Conservation (phyloP, 1,284 basidiomycete species). For the Heterobasidion irregulare region DNA sequence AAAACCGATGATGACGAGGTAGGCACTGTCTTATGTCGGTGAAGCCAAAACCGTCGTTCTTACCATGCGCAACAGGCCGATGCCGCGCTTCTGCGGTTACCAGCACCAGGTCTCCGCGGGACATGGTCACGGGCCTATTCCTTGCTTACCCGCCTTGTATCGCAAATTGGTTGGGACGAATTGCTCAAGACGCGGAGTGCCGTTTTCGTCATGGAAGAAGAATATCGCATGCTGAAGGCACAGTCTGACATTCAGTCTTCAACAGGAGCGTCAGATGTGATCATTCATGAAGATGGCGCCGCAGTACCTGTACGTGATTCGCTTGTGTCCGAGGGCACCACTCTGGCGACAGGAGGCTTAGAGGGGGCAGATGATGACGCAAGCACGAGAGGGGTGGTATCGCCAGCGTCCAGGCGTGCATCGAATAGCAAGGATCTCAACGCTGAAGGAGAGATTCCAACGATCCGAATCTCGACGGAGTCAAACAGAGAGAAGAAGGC, state of each 20-base stretch:
- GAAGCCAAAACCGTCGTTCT: neutral
- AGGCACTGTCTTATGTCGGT: constrained; percentile 3
- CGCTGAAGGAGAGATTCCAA: constrained; percentile 50
- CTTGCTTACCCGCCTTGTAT: constrained; percentile 83
- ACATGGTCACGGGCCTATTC: constrained; percentile 95
- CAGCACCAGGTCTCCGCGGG: constrained; percentile 89
- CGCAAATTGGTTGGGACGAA: constrained; percentile 98
- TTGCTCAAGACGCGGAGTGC: constrained; percentile 86
- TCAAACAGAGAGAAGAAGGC: constrained; percentile 51
- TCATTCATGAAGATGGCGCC: constrained; percentile 53
- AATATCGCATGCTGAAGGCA: constrained; percentile 86
- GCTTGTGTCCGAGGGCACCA: neutral
- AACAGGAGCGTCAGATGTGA: constrained; percentile 10
- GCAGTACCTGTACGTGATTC: constrained; percentile 16
- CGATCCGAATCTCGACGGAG: constrained; percentile 84
- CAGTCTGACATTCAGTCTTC: constrained; percentile 43
- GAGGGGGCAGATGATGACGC: constrained; percentile 61
- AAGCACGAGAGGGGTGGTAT: constrained; percentile 54
- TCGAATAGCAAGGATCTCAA: constrained; percentile 15
- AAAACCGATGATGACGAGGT: constrained; percentile 85
- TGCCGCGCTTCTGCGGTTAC: constrained; percentile 85
- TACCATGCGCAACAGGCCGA: constrained; percentile 54
- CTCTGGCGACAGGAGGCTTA: neutral
- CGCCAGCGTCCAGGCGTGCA: constrained; percentile 23
- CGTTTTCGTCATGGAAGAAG: constrained; percentile 99